Evolutionary conservation across 345 rosid genomes (phyloP).

Genomic region (Anastatica hierochuntica): DNA sequence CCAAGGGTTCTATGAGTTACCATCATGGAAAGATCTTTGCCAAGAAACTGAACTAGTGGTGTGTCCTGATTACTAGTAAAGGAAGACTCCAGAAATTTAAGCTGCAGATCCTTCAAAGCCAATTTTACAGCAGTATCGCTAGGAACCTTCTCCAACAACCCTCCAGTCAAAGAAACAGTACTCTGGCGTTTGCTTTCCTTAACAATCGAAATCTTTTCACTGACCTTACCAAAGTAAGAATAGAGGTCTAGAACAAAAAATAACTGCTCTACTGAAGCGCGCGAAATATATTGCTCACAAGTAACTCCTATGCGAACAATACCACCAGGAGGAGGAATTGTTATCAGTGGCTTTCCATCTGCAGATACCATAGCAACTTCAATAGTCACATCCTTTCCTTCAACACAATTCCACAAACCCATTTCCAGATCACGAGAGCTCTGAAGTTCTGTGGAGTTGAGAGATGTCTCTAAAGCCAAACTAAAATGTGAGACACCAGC

Average conservation of each 20-base stretch:
- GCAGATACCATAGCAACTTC: conserved; percentile 89
- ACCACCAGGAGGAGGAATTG: conserved; percentile 97
- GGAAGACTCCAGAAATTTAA: conserved; percentile 77
- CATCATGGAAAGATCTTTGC: conserved; percentile 63
- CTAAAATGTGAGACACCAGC: conserved; percentile 55
- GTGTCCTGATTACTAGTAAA: conserved; percentile 41
- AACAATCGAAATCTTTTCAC: conserved; percentile 67
- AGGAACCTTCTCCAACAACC: conserved; percentile 85
- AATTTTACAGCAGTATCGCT: conserved; percentile 87
- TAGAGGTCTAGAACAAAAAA: conserved; percentile 86
- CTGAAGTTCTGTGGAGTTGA: conserved; percentile 27
- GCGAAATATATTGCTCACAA: conserved; percentile 73
- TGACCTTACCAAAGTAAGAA: conserved; percentile 63
- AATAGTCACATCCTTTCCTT: conserved; percentile 50
- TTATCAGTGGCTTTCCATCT: conserved; percentile 73
- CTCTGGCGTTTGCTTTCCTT: conserved; percentile 46
- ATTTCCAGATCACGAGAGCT: conserved; percentile 29
- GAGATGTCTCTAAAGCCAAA: conserved; percentile 70
- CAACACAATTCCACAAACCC: conserved; percentile 77
- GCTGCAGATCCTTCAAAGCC: conserved; percentile 59
- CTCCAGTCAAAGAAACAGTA: conserved; percentile 33
- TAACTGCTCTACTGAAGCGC: conserved; percentile 91
- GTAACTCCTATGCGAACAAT: conserved; percentile 79
- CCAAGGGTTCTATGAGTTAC: conserved; percentile 95
- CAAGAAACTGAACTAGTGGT: conserved; percentile 86